Conservation (phyloP, 2,329 filamentous ascomycete genomes). For the Aspergillus ruber region DNA sequence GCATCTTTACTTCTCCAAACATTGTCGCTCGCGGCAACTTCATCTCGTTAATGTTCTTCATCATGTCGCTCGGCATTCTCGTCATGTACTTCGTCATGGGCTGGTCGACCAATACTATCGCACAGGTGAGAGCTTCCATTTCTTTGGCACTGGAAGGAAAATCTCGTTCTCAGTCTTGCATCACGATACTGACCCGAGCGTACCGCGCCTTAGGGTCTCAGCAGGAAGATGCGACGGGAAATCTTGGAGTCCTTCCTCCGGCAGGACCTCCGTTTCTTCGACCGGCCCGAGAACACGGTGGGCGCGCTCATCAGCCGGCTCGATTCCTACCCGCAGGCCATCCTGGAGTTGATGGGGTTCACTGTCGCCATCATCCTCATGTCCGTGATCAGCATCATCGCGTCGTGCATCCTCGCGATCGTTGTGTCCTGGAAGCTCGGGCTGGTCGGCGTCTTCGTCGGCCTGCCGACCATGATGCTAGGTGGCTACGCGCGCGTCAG, state of each 20-base stretch:
- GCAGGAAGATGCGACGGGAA: constrained; percentile 12
- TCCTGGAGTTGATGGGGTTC: constrained; percentile 42
- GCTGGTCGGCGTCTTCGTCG: constrained; percentile 43
- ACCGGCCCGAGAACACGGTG: constrained; percentile 23
- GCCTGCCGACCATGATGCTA: constrained; percentile 40
- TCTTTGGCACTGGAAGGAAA: neutral
- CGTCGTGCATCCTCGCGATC: constrained; percentile 43
- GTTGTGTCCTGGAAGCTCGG: constrained; percentile 47
- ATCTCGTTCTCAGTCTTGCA: neutral
- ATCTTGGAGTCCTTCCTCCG: constrained; percentile 18
- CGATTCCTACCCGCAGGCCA: constrained; percentile 32
- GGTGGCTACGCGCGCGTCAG: constrained; percentile 45
- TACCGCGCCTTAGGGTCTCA: neutral
- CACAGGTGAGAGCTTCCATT: constrained; percentile 12
- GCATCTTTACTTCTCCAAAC: neutral
- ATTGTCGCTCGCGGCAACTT: constrained; percentile 30
- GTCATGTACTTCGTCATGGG: constrained; percentile 36
- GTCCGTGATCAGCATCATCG: constrained; percentile 41
- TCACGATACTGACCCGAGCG: neutral
- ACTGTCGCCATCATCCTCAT: constrained; percentile 46
- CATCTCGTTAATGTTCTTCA: constrained; percentile 43
- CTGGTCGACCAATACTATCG: constrained; percentile 21
- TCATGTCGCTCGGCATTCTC: constrained; percentile 34
- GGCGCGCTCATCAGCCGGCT: constrained; percentile 21
- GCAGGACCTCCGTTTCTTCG: constrained; percentile 28